Conservation (phyloP, 192 early-diverging fungal genomes). For the Entomortierella lignicola region DNA sequence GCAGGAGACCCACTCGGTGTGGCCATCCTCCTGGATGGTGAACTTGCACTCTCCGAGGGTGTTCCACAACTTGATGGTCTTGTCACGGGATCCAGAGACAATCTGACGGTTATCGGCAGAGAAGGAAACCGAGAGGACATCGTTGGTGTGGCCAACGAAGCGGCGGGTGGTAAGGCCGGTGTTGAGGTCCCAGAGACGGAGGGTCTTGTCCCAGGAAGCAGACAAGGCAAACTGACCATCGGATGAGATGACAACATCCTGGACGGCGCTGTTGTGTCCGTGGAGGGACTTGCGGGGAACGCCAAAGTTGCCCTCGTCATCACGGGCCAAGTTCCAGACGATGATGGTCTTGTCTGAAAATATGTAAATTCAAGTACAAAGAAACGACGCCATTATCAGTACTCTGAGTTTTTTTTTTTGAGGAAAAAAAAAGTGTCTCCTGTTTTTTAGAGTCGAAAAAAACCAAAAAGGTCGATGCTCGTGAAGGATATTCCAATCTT, state of each 20-base stretch:
- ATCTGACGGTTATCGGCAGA: constrained; percentile 99
- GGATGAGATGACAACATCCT: constrained; percentile 98
- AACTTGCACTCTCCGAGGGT: constrained; percentile 99
- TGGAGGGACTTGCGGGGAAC: constrained; percentile 88
- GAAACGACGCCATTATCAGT: constrained; percentile 2
- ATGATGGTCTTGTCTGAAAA: constrained; percentile 96
- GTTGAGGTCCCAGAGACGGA: constrained; percentile 99
- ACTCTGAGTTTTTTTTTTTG: not conserved
- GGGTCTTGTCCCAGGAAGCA: constrained; percentile 99
- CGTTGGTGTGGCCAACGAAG: constrained; percentile 98
- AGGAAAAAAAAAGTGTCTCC: not conserved
- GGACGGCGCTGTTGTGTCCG: constrained; percentile 99
- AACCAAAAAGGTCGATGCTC: too few relatives aligned
- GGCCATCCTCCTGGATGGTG: constrained; percentile 96
- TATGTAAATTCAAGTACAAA: not conserved
- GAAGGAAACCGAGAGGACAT: constrained; percentile 99
- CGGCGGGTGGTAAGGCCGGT: constrained; percentile 95
- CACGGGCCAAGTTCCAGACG: constrained; percentile 96
- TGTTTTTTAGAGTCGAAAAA: not conserved
- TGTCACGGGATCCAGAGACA: constrained; percentile 98
- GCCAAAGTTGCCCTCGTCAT: constrained; percentile 91
- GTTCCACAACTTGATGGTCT: constrained; percentile 99
- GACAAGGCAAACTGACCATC: constrained; percentile 99
- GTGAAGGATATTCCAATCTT: not conserved
- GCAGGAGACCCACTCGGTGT: constrained; percentile 99